Conservation (phyloP, 805 yeast genomes). For the Yarrowia divulgata region DNA sequence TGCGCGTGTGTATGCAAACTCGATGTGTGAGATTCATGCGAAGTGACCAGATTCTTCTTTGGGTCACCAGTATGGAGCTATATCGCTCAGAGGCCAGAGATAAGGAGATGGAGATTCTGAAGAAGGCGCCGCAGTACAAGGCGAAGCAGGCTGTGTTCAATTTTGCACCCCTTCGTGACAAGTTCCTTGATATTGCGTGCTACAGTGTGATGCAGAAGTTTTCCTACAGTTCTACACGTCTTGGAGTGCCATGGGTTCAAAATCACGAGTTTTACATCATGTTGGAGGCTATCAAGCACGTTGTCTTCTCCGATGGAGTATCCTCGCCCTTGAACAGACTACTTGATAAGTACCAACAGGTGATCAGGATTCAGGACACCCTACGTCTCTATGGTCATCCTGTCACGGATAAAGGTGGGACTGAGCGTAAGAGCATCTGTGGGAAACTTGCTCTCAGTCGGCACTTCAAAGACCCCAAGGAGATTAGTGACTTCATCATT, state of each 20-base stretch:
- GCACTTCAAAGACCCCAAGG: conserved; percentile 19
- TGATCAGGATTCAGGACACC: conserved; percentile 18
- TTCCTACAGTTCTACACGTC: neutral
- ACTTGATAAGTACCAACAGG: conserved; percentile 32
- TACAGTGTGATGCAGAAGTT: conserved; percentile 1
- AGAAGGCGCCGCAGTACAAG: conserved; percentile 23
- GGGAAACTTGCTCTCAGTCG: conserved; percentile 10
- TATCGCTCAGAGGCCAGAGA: conserved; percentile 7
- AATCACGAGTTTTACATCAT: conserved; percentile 32
- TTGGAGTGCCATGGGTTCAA: conserved; percentile 24
- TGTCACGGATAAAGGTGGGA: neutral
- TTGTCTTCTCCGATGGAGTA: conserved; percentile 30
- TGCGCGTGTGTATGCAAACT: conserved; percentile 29
- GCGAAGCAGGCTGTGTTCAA: conserved; percentile 33
- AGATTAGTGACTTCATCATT: conserved; percentile 22
- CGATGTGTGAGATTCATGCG: conserved; percentile 22
- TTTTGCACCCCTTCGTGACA: conserved; percentile 31
- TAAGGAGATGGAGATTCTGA: conserved; percentile 18
- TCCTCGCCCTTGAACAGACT: conserved; percentile 30
- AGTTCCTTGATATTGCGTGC: conserved; percentile 16
- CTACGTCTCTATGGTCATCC: conserved; percentile 9
- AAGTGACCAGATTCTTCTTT: conserved; percentile 32
- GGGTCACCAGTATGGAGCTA: conserved; percentile 31
- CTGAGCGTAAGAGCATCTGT: conserved; percentile 19
- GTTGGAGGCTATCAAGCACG: conserved; percentile 28